Evolutionary conservation across 1,284 basidiomycete genomes (phyloP).

Genomic region (Sporisorium reilianum): DNA sequence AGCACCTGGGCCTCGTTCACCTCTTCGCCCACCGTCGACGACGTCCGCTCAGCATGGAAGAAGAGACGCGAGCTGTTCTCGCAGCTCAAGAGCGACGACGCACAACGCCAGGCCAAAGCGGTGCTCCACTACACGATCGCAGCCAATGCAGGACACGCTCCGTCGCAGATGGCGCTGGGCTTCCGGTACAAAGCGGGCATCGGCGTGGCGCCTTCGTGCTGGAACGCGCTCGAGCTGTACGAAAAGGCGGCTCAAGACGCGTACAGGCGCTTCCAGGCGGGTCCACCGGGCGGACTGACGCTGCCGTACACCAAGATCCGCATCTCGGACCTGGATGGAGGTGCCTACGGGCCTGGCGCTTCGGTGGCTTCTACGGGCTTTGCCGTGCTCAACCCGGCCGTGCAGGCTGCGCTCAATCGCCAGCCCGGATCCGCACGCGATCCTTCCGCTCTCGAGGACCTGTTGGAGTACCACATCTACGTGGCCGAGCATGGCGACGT

Average conservation of each 20-base stretch:
- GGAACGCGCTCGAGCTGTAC: conserved; percentile 56
- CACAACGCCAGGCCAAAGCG: conserved; percentile 72
- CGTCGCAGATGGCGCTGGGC: conserved; percentile 90
- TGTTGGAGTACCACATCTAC: conserved; percentile 76
- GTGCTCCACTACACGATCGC: conserved; percentile 93
- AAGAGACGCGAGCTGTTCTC: conserved; percentile 44
- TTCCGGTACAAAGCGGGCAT: conserved; percentile 97
- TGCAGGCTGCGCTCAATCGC: conserved; percentile 77
- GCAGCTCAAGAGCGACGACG: conserved; percentile 47
- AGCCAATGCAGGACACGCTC: conserved; percentile 84
- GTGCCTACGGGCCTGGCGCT: conserved; percentile 90
- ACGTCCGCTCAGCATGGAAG: conserved; percentile 40
- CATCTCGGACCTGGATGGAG: conserved; percentile 89
- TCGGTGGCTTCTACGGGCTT: conserved; percentile 80
- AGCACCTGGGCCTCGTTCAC: conserved; percentile 26
- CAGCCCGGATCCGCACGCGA: conserved; percentile 53
- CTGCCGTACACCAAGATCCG: conserved; percentile 84
- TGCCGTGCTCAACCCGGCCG: conserved; percentile 78
- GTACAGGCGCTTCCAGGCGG: conserved; percentile 80
- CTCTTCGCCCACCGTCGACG: conserved; percentile 30
- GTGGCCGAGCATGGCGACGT: conserved; percentile 57
- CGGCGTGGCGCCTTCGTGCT: conserved; percentile 78
- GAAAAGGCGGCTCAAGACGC: conserved; percentile 66
- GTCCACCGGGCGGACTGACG: conserved; percentile 90
- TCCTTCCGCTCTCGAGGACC: conserved; percentile 75